Evolutionary conservation across 202 grass and related monocot species (phyloP).

Genomic region (Panicum virgatum): DNA sequence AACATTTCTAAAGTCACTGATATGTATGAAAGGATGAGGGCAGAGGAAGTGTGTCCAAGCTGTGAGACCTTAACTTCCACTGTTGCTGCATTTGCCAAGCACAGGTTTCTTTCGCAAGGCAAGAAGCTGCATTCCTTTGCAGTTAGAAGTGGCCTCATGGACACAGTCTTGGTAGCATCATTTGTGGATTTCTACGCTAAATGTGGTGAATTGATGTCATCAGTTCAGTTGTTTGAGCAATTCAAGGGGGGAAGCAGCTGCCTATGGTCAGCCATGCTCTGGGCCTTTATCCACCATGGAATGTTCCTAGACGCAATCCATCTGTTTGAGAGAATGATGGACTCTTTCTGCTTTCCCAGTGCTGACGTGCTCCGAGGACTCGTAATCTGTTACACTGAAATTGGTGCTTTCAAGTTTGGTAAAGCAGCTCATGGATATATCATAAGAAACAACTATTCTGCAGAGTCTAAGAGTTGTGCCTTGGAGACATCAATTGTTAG

Average conservation of each 20-base stretch:
- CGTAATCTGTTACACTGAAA: conserved; percentile 34
- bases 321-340: conserved; percentile 24
- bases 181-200: conserved; percentile 51
- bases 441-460: conserved; percentile 29
- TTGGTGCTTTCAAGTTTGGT: conserved; percentile 33
- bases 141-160: conserved; percentile 38
- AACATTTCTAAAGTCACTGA: conserved; percentile 17
- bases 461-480: conserved; percentile 4
- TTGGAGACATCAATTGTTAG: conserved; percentile 47
- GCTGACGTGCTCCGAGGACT: conserved; percentile 33
- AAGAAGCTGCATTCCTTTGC: conserved; percentile 41
- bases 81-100: conserved; percentile 42
- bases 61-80: conserved; percentile 40
- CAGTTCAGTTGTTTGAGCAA: conserved; percentile 29
- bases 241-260: background rate
- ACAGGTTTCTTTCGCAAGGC: conserved; percentile 31
- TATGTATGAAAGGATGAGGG: conserved; percentile 42
- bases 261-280: conserved; percentile 34
- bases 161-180: conserved; percentile 37
- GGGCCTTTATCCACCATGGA: conserved; percentile 8
- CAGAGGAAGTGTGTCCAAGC: conserved; percentile 32
- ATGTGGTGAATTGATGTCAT: conserved; percentile 35
- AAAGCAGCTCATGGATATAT: conserved; percentile 55
- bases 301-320: conserved; percentile 10
- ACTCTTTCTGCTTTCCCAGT: background rate